These are phyloP conservation scores for Monocercomonoides exilis DNA, from an alignment of 78 protist genomes.

Conservation along the genomic window DNA sequence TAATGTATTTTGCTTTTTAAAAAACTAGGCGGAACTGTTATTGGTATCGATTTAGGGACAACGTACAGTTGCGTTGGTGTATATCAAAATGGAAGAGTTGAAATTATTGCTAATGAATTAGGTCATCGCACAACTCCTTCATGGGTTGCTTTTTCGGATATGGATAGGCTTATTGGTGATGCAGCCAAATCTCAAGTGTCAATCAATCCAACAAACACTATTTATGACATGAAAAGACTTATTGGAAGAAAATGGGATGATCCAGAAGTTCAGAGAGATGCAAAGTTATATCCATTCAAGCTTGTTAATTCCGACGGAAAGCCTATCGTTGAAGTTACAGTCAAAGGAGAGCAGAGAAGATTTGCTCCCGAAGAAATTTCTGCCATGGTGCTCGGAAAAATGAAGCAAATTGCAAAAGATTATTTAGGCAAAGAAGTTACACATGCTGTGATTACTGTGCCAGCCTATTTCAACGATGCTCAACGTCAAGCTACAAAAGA, in stretches of 20 bases:
- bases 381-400: conserved; percentile 91
- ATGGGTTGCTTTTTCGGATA: conserved; percentile 88
- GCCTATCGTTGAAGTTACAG: conserved; percentile 43
- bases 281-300: conserved; percentile 42
- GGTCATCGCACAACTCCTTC: conserved; percentile 92
- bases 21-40: conserved; percentile 10
- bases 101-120: conserved; percentile 84
- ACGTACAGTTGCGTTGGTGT: conserved; percentile 89
- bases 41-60: conserved; percentile 64
- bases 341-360: conserved; percentile 35
- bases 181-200: conserved; percentile 86
- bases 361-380: conserved; percentile 89
- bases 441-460: conserved; percentile 95
- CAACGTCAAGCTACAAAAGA: conserved; percentile 98
- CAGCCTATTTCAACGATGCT: conserved; percentile 96
- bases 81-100: conserved; percentile 65
- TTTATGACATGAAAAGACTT: conserved; percentile 92
- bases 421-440: conserved; percentile 68
- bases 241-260: conserved; percentile 87
- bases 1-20: too few species aligned
- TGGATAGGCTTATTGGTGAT: conserved; percentile 86
- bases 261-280: conserved; percentile 71
- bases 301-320: conserved; percentile 50
- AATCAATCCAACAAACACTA: conserved; percentile 88
- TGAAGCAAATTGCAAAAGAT: conserved; percentile 92